These are phyloP conservation scores for Diplodia intermedia DNA, from an alignment of 2,329 filamentous ascomycete species.

Conservation along the genomic window DNA sequence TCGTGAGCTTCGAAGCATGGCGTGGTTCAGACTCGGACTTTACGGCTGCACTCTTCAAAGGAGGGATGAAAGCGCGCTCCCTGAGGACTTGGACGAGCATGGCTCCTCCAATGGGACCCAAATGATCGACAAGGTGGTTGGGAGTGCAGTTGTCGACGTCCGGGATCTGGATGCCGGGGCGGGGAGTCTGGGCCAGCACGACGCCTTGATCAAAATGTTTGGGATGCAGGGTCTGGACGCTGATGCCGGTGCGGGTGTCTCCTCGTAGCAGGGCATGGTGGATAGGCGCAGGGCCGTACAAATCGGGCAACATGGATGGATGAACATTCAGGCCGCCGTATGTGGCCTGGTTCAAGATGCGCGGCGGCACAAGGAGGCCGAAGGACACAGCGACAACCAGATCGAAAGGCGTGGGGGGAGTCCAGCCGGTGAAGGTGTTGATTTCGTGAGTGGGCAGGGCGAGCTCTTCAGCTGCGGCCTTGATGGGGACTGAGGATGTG, in stretches of 20 bases:
- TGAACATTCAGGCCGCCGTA: constrained; percentile 95
- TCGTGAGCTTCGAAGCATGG: constrained; percentile 76
- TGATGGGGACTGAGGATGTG: constrained; percentile 70
- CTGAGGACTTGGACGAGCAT: constrained; percentile 74
- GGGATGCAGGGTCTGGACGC: constrained; percentile 84
- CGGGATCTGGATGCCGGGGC: constrained; percentile 61
- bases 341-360: constrained; percentile 71
- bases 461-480: constrained; percentile 65
- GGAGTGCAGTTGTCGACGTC: constrained; percentile 57
- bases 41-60: constrained; percentile 53
- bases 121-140: constrained; percentile 57
- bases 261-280: constrained; percentile 78
- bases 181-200: constrained; percentile 71
- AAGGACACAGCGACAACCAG: constrained; percentile 93
- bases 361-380: constrained; percentile 82
- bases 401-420: constrained; percentile 62
- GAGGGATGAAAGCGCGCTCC: constrained; percentile 69
- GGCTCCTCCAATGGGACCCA: constrained; percentile 70
- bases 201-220: constrained; percentile 78
- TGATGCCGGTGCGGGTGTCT: constrained; percentile 71
- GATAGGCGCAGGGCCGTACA: constrained; percentile 85
- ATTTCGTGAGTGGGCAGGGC: constrained; percentile 73
- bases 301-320: constrained; percentile 85
- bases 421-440: constrained; percentile 84
- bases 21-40: constrained; percentile 37